These are phyloP conservation scores for Hibiscus trionum DNA, from an alignment of 345 rosid species.

Conservation along the genomic window DNA sequence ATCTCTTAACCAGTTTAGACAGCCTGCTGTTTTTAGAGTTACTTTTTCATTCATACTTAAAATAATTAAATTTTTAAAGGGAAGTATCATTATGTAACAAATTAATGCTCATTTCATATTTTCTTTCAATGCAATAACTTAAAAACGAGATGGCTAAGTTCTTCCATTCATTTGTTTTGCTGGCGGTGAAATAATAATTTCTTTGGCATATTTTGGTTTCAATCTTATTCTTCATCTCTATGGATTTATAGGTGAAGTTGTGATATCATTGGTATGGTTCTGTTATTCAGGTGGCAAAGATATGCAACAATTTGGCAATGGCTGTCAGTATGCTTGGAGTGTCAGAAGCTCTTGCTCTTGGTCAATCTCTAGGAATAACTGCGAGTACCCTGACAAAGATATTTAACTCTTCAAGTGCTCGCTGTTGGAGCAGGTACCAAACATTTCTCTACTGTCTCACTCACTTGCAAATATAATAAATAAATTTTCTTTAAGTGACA, in stretches of 20 bases:
- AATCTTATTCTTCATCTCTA: background rate
- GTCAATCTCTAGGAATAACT: slow-evolving; percentile 72
- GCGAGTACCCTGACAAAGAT: slow-evolving; percentile 63
- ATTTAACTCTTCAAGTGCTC: slow-evolving; percentile 80
- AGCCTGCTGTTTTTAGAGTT: background rate
- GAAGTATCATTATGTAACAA: background rate
- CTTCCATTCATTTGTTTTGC: background rate
- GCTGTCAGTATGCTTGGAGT: slow-evolving; percentile 91
- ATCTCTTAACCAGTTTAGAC: background rate
- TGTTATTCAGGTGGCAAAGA: slow-evolving; percentile 69
- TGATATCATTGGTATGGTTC: slow-evolving; percentile 10
- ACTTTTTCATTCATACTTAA: background rate
- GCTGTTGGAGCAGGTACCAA: slow-evolving; percentile 85
- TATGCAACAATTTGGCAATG: slow-evolving; percentile 91
- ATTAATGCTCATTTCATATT: background rate
- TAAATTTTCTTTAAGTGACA: background rate
- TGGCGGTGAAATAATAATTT: background rate
- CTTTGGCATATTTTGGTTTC: background rate
- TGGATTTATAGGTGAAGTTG: background rate
- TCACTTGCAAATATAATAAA: background rate
- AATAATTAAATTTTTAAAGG: background rate
- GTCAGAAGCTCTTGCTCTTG: slow-evolving; percentile 89
- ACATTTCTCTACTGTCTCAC: slow-evolving; percentile 9
- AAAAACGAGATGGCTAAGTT: background rate
- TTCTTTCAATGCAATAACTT: background rate